These are phyloP conservation scores for Microsporum canis DNA, from an alignment of 2,329 filamentous ascomycete species.

Conservation along the genomic window DNA sequence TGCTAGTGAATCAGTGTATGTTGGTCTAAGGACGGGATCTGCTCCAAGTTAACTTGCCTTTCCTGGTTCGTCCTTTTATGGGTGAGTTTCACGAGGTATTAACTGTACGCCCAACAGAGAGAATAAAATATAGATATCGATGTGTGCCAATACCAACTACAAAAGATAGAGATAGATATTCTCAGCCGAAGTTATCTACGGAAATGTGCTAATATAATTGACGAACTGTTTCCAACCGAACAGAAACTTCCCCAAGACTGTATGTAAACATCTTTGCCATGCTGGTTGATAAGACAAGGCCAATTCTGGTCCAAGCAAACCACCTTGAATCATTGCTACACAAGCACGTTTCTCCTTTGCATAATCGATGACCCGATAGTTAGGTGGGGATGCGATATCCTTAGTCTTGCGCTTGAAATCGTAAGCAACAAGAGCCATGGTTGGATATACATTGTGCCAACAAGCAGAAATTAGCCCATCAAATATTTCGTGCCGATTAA, in stretches of 20 bases:
- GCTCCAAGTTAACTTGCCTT: not conserved
- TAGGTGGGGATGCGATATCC: constrained; percentile 6
- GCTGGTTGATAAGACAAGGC: constrained; percentile 5
- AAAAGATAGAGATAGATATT: not conserved
- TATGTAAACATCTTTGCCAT: constrained; percentile 7
- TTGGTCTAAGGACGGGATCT: not conserved
- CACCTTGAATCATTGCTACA: constrained; percentile 5
- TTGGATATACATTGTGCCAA: constrained; percentile 18
- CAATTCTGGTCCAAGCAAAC: constrained; percentile 9
- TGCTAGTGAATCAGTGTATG: not conserved
- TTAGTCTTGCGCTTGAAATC: constrained; percentile 16
- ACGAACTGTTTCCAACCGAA: not conserved
- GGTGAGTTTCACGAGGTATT: not conserved
- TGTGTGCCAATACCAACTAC: too few species aligned
- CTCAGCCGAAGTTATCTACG: not conserved
- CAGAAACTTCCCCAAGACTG: not conserved
- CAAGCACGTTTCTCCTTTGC: constrained; percentile 4
- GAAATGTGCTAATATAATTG: not conserved
- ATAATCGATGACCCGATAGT: constrained; percentile 9
- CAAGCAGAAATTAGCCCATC: constrained; percentile 15
- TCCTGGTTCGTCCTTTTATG: not conserved
- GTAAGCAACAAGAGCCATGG: constrained; percentile 15
- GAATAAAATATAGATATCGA: too few species aligned
- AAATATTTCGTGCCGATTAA: constrained; percentile 13
- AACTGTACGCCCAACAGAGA: not conserved